A percentile compares a stretch with the other conserved stretches of the same genome.
Evolutionary conservation across 176 grass and related monocot species (phyloP).

Genomic region (Guadua angustifolia): DNA sequence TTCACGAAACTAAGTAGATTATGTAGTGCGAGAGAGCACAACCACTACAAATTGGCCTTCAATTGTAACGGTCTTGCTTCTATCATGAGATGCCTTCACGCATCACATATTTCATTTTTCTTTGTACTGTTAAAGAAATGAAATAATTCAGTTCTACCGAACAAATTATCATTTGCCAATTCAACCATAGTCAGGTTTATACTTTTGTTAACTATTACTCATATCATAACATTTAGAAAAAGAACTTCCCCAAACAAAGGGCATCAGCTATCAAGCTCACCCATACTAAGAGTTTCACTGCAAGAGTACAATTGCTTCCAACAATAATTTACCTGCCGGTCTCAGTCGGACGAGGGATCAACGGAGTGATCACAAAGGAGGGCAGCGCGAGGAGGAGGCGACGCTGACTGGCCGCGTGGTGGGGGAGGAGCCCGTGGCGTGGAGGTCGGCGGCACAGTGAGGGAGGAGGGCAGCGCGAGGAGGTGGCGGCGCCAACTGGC

Average conservation of each 20-base stretch:
- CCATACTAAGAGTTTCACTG: neutral
- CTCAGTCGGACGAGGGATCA: too few species aligned
- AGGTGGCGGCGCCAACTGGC: too few species aligned
- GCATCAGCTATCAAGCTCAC: slow-evolving; percentile 12
- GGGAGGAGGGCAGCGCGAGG: too few species aligned
- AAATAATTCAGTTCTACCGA: neutral
- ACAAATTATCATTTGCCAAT: slow-evolving; percentile 1
- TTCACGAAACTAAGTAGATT: neutral
- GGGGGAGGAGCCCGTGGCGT: too few species aligned
- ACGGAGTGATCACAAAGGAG: too few species aligned
- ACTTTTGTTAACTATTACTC: neutral
- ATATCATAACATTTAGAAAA: neutral
- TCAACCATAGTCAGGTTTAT: neutral
- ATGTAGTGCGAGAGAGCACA: neutral
- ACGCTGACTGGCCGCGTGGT: too few species aligned
- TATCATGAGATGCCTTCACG: neutral
- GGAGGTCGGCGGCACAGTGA: too few species aligned
- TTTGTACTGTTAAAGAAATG: neutral
- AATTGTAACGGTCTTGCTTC: neutral
- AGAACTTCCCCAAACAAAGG: slow-evolving; percentile 25
- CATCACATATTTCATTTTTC: neutral
- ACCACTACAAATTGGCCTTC: neutral
- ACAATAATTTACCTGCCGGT: too few species aligned
- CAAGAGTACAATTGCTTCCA: slow-evolving; percentile 14
- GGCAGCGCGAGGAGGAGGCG: too few species aligned